Conservation (phyloP, 345 rosid genomes). For the Eucalyptus tenuipes region DNA sequence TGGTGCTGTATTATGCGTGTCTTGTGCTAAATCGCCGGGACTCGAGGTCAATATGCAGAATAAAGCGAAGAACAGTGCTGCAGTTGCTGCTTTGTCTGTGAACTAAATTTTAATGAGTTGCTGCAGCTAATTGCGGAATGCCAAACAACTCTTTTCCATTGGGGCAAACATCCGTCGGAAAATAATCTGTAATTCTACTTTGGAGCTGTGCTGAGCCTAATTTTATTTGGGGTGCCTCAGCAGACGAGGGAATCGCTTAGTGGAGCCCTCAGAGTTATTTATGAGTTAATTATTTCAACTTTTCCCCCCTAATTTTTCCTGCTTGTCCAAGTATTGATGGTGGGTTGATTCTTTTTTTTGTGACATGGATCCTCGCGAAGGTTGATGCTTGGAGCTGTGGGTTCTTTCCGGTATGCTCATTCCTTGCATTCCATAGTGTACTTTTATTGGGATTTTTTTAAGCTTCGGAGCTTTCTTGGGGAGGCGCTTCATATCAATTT, state of each 20-base stretch:
- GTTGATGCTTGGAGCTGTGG: neutral
- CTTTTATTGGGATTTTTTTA: neutral
- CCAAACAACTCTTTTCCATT: neutral
- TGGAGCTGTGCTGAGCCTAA: constrained; percentile 18
- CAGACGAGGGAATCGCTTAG: constrained; percentile 2
- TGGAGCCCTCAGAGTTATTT: neutral
- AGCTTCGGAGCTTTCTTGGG: neutral
- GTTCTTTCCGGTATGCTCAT: neutral
- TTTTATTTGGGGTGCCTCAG: constrained; percentile 25
- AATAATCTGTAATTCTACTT: neutral
- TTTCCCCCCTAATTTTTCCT: neutral
- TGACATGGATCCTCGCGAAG: neutral
- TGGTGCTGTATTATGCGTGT: neutral
- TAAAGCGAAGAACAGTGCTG: neutral
- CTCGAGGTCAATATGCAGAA: neutral
- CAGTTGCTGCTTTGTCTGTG: neutral
- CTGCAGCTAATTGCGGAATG: neutral
- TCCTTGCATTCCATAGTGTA: neutral
- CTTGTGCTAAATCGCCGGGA: neutral
- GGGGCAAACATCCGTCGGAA: neutral
- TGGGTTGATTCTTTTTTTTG: neutral
- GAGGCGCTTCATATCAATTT: neutral
- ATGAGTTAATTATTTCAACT: neutral
- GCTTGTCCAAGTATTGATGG: neutral
- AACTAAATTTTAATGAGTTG: neutral